These are phyloP conservation scores for Kuraishia molischiana DNA, from an alignment of 805 yeast genomes.

Conservation along the genomic window DNA sequence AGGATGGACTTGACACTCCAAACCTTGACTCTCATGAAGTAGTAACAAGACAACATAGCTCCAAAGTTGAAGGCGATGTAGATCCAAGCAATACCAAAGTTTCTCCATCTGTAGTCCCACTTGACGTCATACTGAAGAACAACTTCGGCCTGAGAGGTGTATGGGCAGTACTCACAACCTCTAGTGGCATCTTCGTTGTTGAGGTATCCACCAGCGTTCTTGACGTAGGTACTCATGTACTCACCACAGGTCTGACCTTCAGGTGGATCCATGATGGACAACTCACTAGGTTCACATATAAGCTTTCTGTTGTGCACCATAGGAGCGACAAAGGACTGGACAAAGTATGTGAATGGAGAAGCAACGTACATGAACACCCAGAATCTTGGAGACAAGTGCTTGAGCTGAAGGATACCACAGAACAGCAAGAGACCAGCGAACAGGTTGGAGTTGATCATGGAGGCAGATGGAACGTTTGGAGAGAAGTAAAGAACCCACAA, in stretches of 20 bases:
- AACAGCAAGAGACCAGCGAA: conserved; percentile 23
- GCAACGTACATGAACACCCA: conserved; percentile 38
- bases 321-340: conserved; percentile 32
- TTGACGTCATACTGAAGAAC: conserved; percentile 8
- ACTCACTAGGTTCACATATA: conserved; percentile 26
- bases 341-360: conserved; percentile 39
- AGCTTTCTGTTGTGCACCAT: conserved; percentile 28
- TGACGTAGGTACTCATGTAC: conserved; percentile 26
- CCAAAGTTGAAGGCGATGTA: conserved; percentile 42
- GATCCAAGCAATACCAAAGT: conserved; percentile 15
- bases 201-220: conserved; percentile 35
- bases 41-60: conserved; percentile 30
- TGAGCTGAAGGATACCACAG: conserved; percentile 35
- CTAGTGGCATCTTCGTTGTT: conserved; percentile 15
- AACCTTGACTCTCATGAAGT: conserved; percentile 22
- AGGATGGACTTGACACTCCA: conserved; percentile 11
- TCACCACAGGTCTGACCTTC: conserved; percentile 39
- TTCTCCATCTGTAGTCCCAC: conserved; percentile 14
- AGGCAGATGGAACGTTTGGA: conserved; percentile 32
- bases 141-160: conserved; percentile 12
- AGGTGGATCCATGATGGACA: conserved; percentile 28
- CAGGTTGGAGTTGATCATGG: conserved; percentile 28
- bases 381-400: conserved; percentile 31
- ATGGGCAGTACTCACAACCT: conserved; percentile 13
- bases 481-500: conserved; percentile 30